A percentile compares a stretch with the other conserved stretches of the same genome.
These are phyloP conservation scores for Leishmania tropica DNA, from an alignment of 208 protist species.

Conservation along the genomic window DNA sequence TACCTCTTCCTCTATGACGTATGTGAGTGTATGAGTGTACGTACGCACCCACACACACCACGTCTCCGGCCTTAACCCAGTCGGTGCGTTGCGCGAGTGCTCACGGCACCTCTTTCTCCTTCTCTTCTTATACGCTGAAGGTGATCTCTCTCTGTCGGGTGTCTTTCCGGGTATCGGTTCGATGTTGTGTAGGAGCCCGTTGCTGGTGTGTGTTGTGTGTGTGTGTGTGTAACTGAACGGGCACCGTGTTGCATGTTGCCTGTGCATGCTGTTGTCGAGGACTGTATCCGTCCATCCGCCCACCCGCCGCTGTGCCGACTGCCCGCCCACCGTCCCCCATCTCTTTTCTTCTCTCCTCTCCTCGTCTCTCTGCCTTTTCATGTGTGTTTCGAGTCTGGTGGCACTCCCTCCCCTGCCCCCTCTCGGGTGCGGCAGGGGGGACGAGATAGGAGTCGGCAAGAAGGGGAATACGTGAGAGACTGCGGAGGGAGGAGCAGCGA, in stretches of 20 bases:
- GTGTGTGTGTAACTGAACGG: neutral
- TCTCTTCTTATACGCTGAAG: neutral
- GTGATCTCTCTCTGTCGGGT: neutral
- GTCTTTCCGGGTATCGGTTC: too few species aligned
- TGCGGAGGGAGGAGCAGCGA: neutral
- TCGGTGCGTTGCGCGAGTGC: neutral
- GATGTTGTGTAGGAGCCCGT: neutral
- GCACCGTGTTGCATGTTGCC: neutral
- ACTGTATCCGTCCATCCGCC: neutral
- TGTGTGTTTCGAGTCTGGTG: neutral
- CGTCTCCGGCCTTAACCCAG: neutral
- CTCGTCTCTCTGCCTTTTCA: neutral
- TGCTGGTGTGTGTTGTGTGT: neutral
- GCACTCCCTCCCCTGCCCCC: neutral
- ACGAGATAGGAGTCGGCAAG: neutral
- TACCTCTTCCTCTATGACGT: neutral
- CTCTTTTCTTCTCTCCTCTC: neutral
- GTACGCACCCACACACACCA: neutral
- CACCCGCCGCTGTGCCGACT: neutral
- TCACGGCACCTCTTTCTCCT: neutral
- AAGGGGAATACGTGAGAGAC: neutral
- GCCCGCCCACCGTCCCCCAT: neutral
- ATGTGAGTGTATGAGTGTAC: neutral
- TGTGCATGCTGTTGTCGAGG: neutral
- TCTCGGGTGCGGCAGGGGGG: neutral